A percentile compares a stretch with the other conserved stretches of the same genome.
These are phyloP conservation scores for Chalciporus sp. DNA, from an alignment of 1,284 basidiomycete species.

Conservation along the genomic window DNA sequence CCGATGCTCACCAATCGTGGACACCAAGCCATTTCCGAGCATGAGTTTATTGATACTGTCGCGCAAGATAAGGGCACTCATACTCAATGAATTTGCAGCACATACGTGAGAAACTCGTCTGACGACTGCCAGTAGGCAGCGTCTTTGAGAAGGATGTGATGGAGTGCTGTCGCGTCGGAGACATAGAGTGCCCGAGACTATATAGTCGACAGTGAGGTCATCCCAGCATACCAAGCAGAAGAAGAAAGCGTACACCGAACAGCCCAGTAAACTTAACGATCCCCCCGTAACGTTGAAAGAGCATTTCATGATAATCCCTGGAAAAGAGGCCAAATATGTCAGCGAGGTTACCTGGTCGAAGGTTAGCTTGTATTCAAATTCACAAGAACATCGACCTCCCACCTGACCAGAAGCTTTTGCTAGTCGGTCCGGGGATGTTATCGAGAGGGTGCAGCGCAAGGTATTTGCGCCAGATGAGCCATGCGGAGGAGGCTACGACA, in stretches of 20 bases:
- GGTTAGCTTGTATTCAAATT: background rate
- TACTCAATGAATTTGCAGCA: background rate
- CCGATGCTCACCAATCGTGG: background rate
- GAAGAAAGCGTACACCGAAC: background rate
- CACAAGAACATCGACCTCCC: background rate
- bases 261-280: background rate
- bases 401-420: background rate
- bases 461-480: background rate
- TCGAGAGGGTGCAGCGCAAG: background rate
- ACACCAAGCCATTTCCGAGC: constrained; percentile 1
- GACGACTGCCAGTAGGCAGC: background rate
- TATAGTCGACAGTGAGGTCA: background rate
- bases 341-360: background rate
- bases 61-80: background rate
- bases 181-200: background rate
- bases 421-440: background rate
- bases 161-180: constrained; percentile 1
- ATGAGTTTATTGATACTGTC: background rate
- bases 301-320: background rate
- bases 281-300: background rate
- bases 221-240: background rate
- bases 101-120: constrained; percentile 3
- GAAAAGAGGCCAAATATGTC: background rate
- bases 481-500: background rate
- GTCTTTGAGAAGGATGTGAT: constrained; percentile 2